These are phyloP conservation scores for Leptoxyphium fumago DNA, from an alignment of 2,329 filamentous ascomycete genomes.

Conservation along the genomic window DNA sequence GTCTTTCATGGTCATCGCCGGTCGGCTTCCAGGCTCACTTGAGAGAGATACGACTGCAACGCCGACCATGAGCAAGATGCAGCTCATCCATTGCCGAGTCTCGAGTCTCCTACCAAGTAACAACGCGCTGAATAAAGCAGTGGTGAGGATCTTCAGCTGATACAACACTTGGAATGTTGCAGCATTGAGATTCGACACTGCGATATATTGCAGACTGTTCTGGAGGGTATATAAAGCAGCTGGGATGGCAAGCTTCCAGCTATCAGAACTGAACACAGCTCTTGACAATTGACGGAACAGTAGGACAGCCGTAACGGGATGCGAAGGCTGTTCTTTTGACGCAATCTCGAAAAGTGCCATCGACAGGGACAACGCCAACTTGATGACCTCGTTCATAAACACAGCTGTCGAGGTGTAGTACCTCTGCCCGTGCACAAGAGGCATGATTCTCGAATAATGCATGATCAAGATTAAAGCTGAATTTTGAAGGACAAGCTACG, in stretches of 20 bases:
- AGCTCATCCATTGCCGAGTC: conserved; percentile 60
- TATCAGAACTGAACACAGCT: conserved; percentile 74
- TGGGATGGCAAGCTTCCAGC: conserved; percentile 87
- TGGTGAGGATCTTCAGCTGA: conserved; percentile 87
- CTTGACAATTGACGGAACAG: conserved; percentile 67
- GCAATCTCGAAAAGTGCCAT: conserved; percentile 82
- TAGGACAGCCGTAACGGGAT: conserved; percentile 39
- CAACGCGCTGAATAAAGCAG: conserved; percentile 70
- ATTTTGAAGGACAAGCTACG: conserved; percentile 64
- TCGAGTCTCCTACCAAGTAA: conserved; percentile 60
- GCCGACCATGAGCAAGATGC: conserved; percentile 66
- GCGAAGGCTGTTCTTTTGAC: conserved; percentile 61
- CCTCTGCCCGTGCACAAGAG: conserved; percentile 64
- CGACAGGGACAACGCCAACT: conserved; percentile 71
- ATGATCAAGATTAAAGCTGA: conserved; percentile 69
- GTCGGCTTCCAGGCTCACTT: conserved; percentile 36
- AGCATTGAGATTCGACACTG: conserved; percentile 77
- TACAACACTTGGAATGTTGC: conserved; percentile 89
- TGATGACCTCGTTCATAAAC: conserved; percentile 83
- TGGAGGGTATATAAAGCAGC: conserved; percentile 80
- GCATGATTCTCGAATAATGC: conserved; percentile 92
- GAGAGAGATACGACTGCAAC: conserved; percentile 78
- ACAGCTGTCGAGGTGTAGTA: conserved; percentile 92
- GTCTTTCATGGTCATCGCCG: conserved; percentile 42
- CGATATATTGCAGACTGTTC: conserved; percentile 87